Conservation (phyloP, 2,329 filamentous ascomycete genomes). For the Penicillium sclerotigenum region DNA sequence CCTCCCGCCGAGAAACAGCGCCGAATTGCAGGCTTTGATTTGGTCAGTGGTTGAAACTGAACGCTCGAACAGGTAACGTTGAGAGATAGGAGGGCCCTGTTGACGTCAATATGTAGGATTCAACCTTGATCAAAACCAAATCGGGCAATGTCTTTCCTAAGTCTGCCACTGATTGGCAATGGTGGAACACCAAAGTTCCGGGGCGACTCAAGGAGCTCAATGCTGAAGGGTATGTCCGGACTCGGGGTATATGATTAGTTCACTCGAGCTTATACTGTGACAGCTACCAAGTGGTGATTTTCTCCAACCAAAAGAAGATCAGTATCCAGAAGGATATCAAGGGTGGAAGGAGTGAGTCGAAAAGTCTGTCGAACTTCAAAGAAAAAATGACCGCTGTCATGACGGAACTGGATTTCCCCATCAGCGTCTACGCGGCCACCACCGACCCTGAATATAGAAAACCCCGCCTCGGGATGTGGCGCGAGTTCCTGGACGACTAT, state of each 20-base stretch:
- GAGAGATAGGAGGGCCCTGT: background rate
- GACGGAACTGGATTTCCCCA: constrained; percentile 64
- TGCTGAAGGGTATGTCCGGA: constrained; percentile 58
- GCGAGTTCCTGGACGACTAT: constrained; percentile 61
- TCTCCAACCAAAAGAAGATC: constrained; percentile 88
- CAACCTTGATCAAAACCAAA: constrained; percentile 74
- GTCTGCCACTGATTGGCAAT: constrained; percentile 80
- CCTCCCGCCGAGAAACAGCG: constrained; percentile 18
- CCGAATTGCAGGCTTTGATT: constrained; percentile 48
- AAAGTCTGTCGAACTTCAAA: constrained; percentile 76
- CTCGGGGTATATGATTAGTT: background rate
- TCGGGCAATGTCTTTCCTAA: constrained; percentile 77
- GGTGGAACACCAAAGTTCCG: constrained; percentile 78
- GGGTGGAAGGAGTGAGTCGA: constrained; percentile 62
- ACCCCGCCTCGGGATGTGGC: constrained; percentile 87
- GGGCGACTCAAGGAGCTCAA: constrained; percentile 64
- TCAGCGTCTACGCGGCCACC: constrained; percentile 82
- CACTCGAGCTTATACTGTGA: background rate
- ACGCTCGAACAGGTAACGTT: background rate
- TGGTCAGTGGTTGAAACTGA: constrained; percentile 31
- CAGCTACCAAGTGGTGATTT: constrained; percentile 71
- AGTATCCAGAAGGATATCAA: constrained; percentile 72
- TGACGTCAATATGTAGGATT: constrained; percentile 58
- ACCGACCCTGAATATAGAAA: constrained; percentile 79
- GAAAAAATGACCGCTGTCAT: constrained; percentile 70